Evolutionary conservation across 2,329 filamentous ascomycete genomes (phyloP), one percentile per base, ranked within the genome.

Genomic region (Fusarium sp.): DNA sequence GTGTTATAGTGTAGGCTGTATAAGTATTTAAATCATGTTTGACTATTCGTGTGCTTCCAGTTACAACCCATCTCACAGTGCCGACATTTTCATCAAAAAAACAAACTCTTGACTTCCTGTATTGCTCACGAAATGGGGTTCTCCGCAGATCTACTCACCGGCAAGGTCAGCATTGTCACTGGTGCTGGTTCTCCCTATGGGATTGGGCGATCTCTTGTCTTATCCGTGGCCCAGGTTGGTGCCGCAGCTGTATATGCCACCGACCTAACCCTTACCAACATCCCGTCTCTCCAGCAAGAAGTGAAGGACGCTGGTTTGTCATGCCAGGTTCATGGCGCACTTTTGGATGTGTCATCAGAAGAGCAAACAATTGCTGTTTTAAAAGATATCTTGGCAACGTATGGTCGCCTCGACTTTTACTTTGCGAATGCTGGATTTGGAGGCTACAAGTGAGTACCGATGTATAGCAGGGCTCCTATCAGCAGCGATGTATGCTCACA

Each of bases 121-220:
- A 23, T 23, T 4, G 18, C 18, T 23, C 18, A 23, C 18, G 10
- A 37, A 23, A 51, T 57, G 46, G 51, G 41, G 5, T 67, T 60
- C 47, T 58, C 64, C 1, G 13, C 58, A 7, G 50, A 18, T 9
- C 47, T 70, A 3, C 61, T 70, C 4, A 18, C 28, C 4, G 69
- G 62, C 39, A 65, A 74, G 40, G 75, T 77, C 18, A 71, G 72
- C 15, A 16, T 76, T 18, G 68, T 76, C 18, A 76, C 75, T 0
- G 75, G 75, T n/a, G 75, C 75, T 1, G 75, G 75, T 1, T 76
- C 75, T 1, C 67, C 75, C 2, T 62, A 68, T 23, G 74, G 75
- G 3, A 77, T 77, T 31, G 75, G 75, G 2, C 50, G 75, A 15
- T 75, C 74, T 5, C 48, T 72, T 9, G 73, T 75, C 0, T 47